A percentile compares a stretch with the other conserved stretches of the same genome.
Evolutionary conservation across 139 green algal genomes (phyloP).

Genomic region (Raphidocelis subcapitata): DNA sequence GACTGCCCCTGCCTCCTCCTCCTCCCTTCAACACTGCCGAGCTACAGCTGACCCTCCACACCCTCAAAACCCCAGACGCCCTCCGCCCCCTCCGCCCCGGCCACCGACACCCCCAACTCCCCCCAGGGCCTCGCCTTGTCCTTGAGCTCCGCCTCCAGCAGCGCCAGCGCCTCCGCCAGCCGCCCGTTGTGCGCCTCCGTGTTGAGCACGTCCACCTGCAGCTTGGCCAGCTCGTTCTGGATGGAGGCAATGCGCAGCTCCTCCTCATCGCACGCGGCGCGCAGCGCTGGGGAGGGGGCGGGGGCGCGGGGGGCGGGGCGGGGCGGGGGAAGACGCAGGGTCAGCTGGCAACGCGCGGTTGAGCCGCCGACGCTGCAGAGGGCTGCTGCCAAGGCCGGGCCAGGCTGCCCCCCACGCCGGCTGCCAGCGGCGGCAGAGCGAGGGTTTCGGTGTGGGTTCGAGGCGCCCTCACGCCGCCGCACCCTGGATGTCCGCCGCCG

Average conservation of each 20-base stretch:
- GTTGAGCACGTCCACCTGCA: constrained; percentile 82
- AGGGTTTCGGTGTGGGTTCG: no score
- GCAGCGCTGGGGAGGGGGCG: background rate
- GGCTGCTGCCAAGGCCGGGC: background rate
- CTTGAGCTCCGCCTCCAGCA: constrained; percentile 69
- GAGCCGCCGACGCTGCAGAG: no score
- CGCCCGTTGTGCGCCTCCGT: constrained; percentile 69
- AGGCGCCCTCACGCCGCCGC: no score
- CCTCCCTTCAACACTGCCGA: background rate
- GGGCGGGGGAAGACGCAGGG: no score
- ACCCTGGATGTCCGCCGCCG: constrained; percentile 52
- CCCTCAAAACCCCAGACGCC: background rate
- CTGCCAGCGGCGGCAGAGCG: constrained; percentile 21
- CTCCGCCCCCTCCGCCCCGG: background rate
- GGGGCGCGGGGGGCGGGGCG: no score
- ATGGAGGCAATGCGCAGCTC: constrained; percentile 62
- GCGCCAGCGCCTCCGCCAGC: constrained; percentile 64
- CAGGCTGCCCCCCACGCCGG: constrained; percentile 15
- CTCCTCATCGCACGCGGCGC: constrained; percentile 32
- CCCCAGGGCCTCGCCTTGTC: no score
- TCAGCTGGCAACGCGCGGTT: no score
- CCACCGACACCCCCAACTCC: no score
- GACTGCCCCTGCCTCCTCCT: no score
- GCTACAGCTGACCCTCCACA: no score
- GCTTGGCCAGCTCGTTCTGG: constrained; percentile 82